Evolutionary conservation across 1,139 yeast genomes (phyloP).

Genomic region (Debaryomyces fabryi): DNA sequence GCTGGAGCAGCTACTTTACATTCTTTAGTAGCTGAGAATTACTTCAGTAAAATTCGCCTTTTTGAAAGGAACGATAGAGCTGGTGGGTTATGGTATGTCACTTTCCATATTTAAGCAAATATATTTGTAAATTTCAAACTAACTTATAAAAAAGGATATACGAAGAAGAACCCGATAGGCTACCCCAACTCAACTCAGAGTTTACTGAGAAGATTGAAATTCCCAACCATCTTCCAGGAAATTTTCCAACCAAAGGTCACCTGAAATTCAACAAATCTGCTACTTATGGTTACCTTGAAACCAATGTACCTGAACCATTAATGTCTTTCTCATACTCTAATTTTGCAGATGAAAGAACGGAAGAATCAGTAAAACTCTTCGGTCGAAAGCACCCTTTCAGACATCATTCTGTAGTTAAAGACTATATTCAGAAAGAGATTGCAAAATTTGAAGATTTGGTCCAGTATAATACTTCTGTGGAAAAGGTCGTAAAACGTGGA

Average conservation of each 20-base stretch:
- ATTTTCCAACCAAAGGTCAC: not conserved
- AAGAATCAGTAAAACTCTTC: slow-evolving; percentile 18
- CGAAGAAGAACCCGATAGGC: slow-evolving; percentile 14
- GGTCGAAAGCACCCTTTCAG: slow-evolving; percentile 49
- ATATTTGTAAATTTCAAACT: not conserved
- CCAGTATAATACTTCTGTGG: slow-evolving; percentile 35
- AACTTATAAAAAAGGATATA: not conserved
- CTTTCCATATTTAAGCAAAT: not conserved
- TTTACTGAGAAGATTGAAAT: not conserved
- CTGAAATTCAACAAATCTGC: slow-evolving; percentile 26
- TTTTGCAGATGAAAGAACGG: slow-evolving; percentile 29
- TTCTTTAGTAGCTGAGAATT: slow-evolving; percentile 50
- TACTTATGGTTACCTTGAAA: slow-evolving; percentile 55
- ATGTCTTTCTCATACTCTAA: slow-evolving; percentile 57
- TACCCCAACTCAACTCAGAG: slow-evolving; percentile 17
- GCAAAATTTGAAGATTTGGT: slow-evolving; percentile 25
- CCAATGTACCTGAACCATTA: slow-evolving; percentile 60
- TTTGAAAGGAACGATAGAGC: slow-evolving; percentile 44
- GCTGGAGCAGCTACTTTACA: slow-evolving; percentile 62
- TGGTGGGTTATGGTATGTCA: slow-evolving; percentile 35
- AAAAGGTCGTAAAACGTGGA: slow-evolving; percentile 10
- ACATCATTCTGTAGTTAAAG: slow-evolving; percentile 47
- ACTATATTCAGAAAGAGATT: slow-evolving; percentile 34
- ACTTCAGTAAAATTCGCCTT: slow-evolving; percentile 44
- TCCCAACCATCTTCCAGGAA: not conserved